Percentiles rank a stretch among this genome's conserved stretches.
These are phyloP conservation scores for Linum usitatissimum DNA, from an alignment of 345 rosid species.

Conservation along the genomic window DNA sequence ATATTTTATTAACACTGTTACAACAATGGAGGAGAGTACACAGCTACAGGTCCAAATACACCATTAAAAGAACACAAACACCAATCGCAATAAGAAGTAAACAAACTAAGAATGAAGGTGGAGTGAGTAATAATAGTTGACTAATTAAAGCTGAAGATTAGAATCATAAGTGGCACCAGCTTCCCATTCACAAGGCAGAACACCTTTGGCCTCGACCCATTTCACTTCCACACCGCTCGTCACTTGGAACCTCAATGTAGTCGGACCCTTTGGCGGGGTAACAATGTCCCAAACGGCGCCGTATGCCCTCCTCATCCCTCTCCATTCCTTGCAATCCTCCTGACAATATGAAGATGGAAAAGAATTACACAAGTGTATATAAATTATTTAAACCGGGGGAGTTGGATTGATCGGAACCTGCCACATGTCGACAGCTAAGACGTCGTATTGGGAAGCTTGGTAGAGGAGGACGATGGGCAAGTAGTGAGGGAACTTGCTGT, in stretches of 20 bases:
- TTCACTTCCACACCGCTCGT: constrained; percentile 28
- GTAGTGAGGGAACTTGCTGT: constrained; percentile 53
- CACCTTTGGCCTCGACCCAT: constrained; percentile 49
- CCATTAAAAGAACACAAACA: no score
- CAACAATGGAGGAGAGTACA: no score
- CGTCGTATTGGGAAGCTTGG: constrained; percentile 42
- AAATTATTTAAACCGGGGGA: neutral
- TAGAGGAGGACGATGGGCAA: constrained; percentile 48
- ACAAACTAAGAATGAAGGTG: no score
- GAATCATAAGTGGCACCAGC: constrained; percentile 55
- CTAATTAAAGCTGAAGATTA: constrained; percentile 36
- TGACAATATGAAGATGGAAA: constrained; percentile 7
- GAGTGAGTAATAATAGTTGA: no score
- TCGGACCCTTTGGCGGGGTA: constrained; percentile 45
- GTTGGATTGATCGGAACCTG: constrained; percentile 27
- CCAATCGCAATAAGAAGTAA: no score
- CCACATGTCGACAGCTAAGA: constrained; percentile 53
- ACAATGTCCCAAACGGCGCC: constrained; percentile 61
- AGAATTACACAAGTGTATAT: neutral
- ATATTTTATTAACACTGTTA: no score
- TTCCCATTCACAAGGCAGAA: constrained; percentile 52
- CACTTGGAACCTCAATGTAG: constrained; percentile 46
- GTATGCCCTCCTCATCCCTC: constrained; percentile 55
- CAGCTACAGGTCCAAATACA: no score
- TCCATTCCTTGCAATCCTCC: constrained; percentile 60